phyloP scores from a whole-genome alignment of 2,329 filamentous ascomycete genomes.

The Corniculantispora saksenae region DNA sequence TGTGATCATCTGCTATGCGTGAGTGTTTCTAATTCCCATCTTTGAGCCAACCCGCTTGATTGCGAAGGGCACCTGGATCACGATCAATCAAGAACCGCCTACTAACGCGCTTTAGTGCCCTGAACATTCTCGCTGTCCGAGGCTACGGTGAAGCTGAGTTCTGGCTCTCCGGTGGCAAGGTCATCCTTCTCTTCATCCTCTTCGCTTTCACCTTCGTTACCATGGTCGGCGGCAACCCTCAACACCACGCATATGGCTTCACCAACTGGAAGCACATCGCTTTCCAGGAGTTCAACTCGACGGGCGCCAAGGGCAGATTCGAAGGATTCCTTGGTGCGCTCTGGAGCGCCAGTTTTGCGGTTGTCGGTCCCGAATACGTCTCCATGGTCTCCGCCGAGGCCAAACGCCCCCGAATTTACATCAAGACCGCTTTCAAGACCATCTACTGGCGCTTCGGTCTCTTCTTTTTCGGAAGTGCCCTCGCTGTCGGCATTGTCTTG shows the following conservation, averaged over 20 bases:
- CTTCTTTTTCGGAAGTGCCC: slow-evolving; percentile 70
- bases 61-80: no score
- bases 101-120: slow-evolving; percentile 34
- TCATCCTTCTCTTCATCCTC: slow-evolving; percentile 66
- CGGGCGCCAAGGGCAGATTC: slow-evolving; percentile 64
- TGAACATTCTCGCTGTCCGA: slow-evolving; percentile 67
- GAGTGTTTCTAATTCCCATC: slow-evolving; percentile 30
- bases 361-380: slow-evolving; percentile 69
- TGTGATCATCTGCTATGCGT: slow-evolving; percentile 59
- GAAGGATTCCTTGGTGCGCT: slow-evolving; percentile 70
- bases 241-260: slow-evolving; percentile 69
- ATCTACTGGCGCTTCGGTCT: slow-evolving; percentile 71
- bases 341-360: slow-evolving; percentile 63
- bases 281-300: slow-evolving; percentile 56
- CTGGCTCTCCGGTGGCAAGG: slow-evolving; percentile 63
- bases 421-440: slow-evolving; percentile 71
- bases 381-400: slow-evolving; percentile 70
- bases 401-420: slow-evolving; percentile 60
- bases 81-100: slow-evolving; percentile 12
- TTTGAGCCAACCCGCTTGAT: no score
- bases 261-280: slow-evolving; percentile 58
- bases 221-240: slow-evolving; percentile 77
- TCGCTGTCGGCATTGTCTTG: slow-evolving; percentile 66
- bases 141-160: slow-evolving; percentile 75
- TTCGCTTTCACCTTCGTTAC: slow-evolving; percentile 77